phyloP scores from a whole-genome alignment of 345 rosid genomes.

The Citropsis articulata region DNA sequence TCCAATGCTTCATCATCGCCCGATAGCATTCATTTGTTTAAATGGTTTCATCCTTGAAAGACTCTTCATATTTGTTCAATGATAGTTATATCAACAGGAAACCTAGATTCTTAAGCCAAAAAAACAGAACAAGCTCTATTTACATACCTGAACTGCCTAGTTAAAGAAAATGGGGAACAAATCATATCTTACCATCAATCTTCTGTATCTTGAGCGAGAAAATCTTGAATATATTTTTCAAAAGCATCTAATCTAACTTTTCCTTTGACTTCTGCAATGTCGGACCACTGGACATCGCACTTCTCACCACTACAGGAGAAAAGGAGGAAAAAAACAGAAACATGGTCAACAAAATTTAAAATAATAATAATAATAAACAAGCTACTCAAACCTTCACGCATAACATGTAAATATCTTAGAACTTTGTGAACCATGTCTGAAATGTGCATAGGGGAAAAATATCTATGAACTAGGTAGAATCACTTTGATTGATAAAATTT shows the following conservation, averaged over 20 bases:
- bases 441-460: background rate
- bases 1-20: background rate
- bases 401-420: background rate
- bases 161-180: background rate
- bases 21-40: background rate
- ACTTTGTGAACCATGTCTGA: background rate
- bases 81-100: background rate
- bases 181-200: constrained; percentile 31
- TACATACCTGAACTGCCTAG: background rate
- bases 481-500: background rate
- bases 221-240: constrained; percentile 38
- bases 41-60: background rate
- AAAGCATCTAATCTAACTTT: constrained; percentile 35
- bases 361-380: background rate
- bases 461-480: background rate
- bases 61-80: background rate
- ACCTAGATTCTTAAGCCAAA: background rate
- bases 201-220: constrained; percentile 31
- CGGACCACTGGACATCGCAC: constrained; percentile 30
- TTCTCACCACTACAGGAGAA: constrained; percentile 32
- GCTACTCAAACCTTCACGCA: constrained; percentile 1
- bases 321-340: constrained; percentile 5
- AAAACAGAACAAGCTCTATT: background rate
- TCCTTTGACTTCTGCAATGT: constrained; percentile 33
- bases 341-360: background rate